A percentile compares a stretch with the other conserved stretches of the same genome.
phyloP scores from a whole-genome alignment of 2,329 filamentous ascomycete genomes.

The Erysiphe pisi region DNA sequence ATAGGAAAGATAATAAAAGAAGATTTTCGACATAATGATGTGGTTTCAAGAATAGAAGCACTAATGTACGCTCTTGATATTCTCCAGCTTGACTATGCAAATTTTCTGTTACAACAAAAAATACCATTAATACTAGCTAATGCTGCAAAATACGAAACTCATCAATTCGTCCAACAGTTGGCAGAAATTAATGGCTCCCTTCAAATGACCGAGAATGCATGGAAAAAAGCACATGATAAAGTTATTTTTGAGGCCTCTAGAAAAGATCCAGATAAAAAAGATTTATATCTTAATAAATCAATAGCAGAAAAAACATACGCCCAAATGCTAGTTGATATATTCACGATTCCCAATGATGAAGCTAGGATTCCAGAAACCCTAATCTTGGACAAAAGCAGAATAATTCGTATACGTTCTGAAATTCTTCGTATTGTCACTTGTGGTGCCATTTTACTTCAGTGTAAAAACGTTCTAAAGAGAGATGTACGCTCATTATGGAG shows the following conservation, averaged over 20 bases:
- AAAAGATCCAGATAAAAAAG: slow-evolving; percentile 58
- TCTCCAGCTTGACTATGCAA: slow-evolving; percentile 71
- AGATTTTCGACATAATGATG: slow-evolving; percentile 48
- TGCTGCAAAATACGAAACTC: slow-evolving; percentile 62
- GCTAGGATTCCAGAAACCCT: slow-evolving; percentile 62
- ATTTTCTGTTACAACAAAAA: slow-evolving; percentile 63
- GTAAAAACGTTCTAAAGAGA: slow-evolving; percentile 72
- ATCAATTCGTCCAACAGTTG: slow-evolving; percentile 57
- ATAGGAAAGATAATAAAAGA: slow-evolving; percentile 58
- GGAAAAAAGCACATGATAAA: slow-evolving; percentile 53
- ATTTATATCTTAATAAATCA: slow-evolving; percentile 51
- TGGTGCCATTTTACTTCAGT: slow-evolving; percentile 64
- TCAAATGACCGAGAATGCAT: slow-evolving; percentile 52
- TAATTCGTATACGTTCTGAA: slow-evolving; percentile 47
- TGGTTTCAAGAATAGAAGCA: slow-evolving; percentile 66
- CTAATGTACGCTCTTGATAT: slow-evolving; percentile 65
- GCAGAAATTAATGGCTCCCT: slow-evolving; percentile 46
- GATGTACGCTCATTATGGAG: slow-evolving; percentile 71
- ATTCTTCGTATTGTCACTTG: slow-evolving; percentile 59
- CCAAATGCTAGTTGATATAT: slow-evolving; percentile 63
- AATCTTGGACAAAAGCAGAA: slow-evolving; percentile 54
- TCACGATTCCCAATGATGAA: slow-evolving; percentile 52
- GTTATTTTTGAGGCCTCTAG: slow-evolving; percentile 55
- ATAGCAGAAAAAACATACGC: slow-evolving; percentile 62
- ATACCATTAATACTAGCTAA: slow-evolving; percentile 62